Conservation (phyloP, 1,139 yeast genomes). For the Zygoascus meyerae region DNA sequence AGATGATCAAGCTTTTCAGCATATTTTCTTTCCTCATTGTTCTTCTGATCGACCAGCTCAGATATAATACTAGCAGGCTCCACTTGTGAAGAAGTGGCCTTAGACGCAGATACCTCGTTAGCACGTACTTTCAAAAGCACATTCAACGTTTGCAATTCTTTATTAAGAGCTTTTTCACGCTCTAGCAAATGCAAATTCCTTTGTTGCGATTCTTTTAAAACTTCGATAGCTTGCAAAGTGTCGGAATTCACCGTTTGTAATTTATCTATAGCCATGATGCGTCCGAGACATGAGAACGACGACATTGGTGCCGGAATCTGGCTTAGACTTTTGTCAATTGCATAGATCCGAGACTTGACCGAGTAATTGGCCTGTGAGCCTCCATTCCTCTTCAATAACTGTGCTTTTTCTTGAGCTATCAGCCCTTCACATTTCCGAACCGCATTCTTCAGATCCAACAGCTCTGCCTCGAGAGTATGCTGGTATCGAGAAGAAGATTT, state of each 20-base stretch:
- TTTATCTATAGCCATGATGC: conserved; percentile 14
- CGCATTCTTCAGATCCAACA: conserved; percentile 7
- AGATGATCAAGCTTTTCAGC: conserved; percentile 12
- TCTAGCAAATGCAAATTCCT: conserved; percentile 4
- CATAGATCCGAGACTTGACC: background rate
- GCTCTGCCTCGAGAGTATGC: conserved; percentile 6
- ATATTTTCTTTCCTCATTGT: conserved; percentile 6
- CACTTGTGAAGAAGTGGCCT: conserved; percentile 3
- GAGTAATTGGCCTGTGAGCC: background rate
- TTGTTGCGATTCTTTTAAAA: conserved; percentile 12
- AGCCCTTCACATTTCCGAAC: conserved; percentile 6
- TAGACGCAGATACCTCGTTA: conserved; percentile 9
- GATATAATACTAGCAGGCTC: conserved; percentile 14
- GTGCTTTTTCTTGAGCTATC: background rate
- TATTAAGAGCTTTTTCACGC: conserved; percentile 14
- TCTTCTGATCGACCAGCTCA: conserved; percentile 6
- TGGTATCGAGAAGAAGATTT: conserved; percentile 1
- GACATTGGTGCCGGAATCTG: conserved; percentile 4
- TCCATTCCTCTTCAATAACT: background rate
- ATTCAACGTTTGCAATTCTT: conserved; percentile 13
- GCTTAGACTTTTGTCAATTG: conserved; percentile 3
- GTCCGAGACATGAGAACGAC: conserved; percentile 14
- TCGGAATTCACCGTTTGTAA: conserved; percentile 15
- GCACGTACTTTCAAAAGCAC: conserved; percentile 10
- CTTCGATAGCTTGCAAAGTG: conserved; percentile 11